Percentiles rank a stretch among this genome's conserved stretches.
Evolutionary conservation across 306 rosid genomes (phyloP).

Genomic region (Quercus cerris): DNA sequence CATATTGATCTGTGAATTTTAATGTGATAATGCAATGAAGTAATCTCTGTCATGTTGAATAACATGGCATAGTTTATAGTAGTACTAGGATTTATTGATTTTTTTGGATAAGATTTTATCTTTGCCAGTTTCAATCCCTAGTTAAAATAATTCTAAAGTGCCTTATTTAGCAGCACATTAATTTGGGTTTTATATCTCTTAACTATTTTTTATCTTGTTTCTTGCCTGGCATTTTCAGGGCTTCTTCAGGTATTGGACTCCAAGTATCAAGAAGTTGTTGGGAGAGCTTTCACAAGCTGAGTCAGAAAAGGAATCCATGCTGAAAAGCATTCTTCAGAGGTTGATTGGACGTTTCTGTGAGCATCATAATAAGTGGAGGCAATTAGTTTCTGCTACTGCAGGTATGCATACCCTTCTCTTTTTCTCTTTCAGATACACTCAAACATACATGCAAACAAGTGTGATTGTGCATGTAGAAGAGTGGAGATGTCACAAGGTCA

Average conservation of each 20-base stretch:
- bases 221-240: constrained; percentile 61
- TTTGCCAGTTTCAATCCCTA: neutral
- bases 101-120: neutral
- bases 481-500: neutral
- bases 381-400: constrained; percentile 75
- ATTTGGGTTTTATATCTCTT: neutral
- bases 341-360: constrained; percentile 69
- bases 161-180: neutral
- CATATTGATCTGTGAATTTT: neutral
- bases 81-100: neutral
- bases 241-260: constrained; percentile 87
- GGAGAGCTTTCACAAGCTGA: constrained; percentile 73
- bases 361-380: constrained; percentile 79
- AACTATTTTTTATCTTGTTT: constrained; percentile 12
- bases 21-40: neutral
- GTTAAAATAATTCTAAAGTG: neutral
- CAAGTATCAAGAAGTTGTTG: constrained; percentile 56
- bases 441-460: neutral
- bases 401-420: constrained; percentile 39
- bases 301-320: constrained; percentile 64
- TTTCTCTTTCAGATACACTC: neutral
- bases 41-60: neutral
- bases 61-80: neutral
- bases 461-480: neutral
- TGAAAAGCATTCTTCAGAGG: constrained; percentile 80